Conservation (phyloP, 257 asterid species). For the Galeopsis tetrahit region DNA sequence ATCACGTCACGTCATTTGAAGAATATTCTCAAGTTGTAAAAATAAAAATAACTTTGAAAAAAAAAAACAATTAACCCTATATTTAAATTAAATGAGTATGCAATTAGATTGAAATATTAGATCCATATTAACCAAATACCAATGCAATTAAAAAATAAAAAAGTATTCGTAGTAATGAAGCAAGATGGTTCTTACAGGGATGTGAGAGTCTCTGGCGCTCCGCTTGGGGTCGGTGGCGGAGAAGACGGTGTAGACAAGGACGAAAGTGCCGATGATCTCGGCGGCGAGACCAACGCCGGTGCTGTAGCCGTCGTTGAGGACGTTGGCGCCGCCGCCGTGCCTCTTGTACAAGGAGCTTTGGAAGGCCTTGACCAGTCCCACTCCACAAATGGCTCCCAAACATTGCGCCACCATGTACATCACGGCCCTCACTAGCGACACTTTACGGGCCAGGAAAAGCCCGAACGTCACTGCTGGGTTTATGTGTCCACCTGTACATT, state of each 20-base stretch:
- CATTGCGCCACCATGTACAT: conserved; percentile 75
- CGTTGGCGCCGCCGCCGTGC: conserved; percentile 67
- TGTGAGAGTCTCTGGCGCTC: conserved; percentile 75
- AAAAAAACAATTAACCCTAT: background rate
- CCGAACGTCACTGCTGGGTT: conserved; percentile 87
- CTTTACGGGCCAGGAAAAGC: conserved; percentile 70
- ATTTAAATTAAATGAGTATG: background rate
- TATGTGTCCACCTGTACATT: conserved; percentile 64
- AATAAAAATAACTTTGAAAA: too few relatives aligned
- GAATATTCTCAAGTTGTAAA: too few relatives aligned
- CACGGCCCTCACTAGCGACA: conserved; percentile 68
- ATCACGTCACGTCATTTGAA: too few relatives aligned
- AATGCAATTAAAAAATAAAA: background rate
- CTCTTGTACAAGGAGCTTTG: conserved; percentile 45
- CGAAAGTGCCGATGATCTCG: conserved; percentile 78
- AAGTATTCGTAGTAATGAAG: background rate
- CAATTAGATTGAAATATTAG: background rate
- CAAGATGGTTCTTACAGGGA: conserved; percentile 51
- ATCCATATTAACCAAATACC: background rate
- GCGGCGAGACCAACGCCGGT: conserved; percentile 57
- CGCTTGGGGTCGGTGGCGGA: conserved; percentile 86
- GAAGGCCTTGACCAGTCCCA: conserved; percentile 67
- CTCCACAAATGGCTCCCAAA: conserved; percentile 78
- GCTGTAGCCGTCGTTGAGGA: conserved; percentile 46
- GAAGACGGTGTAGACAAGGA: conserved; percentile 79